Evolutionary conservation across 139 green algal genomes (phyloP).

Genomic region (Nannochloris sp.): DNA sequence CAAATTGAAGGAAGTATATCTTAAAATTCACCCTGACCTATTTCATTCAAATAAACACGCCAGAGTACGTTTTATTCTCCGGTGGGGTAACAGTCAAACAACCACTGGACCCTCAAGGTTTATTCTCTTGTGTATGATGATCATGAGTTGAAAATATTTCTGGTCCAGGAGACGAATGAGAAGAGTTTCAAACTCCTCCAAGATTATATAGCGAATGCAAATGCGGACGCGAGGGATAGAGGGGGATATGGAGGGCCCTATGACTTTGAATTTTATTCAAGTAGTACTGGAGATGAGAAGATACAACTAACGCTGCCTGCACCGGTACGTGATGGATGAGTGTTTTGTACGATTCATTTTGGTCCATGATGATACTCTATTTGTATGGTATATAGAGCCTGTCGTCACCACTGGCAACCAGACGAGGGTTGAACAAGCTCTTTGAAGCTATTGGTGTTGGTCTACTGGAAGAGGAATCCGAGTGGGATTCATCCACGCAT

Average conservation of each 20-base stretch:
- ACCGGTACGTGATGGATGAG: background rate
- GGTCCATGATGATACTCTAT: background rate
- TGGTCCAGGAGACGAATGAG: conserved; percentile 38
- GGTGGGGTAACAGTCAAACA: too few species aligned
- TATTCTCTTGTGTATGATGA: background rate
- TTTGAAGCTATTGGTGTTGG: conserved; percentile 11
- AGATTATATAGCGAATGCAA: conserved; percentile 33
- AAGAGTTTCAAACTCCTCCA: conserved; percentile 58
- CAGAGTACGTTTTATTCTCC: background rate
- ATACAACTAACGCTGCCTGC: conserved; percentile 1
- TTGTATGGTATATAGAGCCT: background rate
- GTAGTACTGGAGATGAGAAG: background rate
- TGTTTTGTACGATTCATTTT: background rate
- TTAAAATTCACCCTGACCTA: conserved; percentile 45
- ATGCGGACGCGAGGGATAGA: conserved; percentile 5
- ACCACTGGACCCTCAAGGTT: background rate
- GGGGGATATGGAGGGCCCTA: conserved; percentile 29
- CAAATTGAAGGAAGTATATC: conserved; percentile 35
- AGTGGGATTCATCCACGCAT: background rate
- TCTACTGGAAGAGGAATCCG: background rate
- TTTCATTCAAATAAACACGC: conserved; percentile 31
- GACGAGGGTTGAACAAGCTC: background rate
- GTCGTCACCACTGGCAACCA: background rate
- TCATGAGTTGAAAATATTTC: conserved; percentile 5
- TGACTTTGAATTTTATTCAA: conserved; percentile 46